A percentile compares a stretch with the other conserved stretches of the same genome.
These are phyloP conservation scores for Cladosporium austrohemisphaericum DNA, from an alignment of 2,329 filamentous ascomycete genomes.

Conservation along the genomic window DNA sequence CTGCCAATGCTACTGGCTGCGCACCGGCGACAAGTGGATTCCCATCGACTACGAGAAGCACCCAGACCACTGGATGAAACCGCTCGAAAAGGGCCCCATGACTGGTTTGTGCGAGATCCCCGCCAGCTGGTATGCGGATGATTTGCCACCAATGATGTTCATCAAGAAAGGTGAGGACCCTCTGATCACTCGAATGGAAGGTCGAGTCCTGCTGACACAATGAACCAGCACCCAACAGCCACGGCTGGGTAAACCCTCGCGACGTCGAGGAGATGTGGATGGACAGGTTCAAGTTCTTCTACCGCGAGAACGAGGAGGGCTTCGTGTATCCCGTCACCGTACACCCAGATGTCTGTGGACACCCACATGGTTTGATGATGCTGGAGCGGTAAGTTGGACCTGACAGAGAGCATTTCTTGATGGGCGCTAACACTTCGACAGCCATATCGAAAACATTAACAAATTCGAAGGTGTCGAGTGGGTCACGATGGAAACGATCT, in stretches of 20 bases:
- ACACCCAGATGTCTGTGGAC: constrained; percentile 68
- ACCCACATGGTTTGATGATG: constrained; percentile 70
- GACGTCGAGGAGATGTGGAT: constrained; percentile 64
- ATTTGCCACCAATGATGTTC: constrained; percentile 68
- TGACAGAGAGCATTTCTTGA: too few species aligned
- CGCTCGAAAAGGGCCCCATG: constrained; percentile 54
- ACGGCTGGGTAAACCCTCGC: constrained; percentile 55
- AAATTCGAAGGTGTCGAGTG: constrained; percentile 61
- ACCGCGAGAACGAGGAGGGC: constrained; percentile 66
- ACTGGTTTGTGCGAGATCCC: constrained; percentile 67
- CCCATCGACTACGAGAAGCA: constrained; percentile 64
- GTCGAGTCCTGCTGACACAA: too few species aligned
- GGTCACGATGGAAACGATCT: constrained; percentile 68
- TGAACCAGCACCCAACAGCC: constrained; percentile 59
- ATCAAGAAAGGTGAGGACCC: constrained; percentile 53
- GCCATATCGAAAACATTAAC: constrained; percentile 66
- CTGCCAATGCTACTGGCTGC: constrained; percentile 60
- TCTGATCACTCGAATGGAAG: too few species aligned
- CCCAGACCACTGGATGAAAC: constrained; percentile 64
- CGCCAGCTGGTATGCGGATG: constrained; percentile 58
- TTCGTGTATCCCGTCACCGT: constrained; percentile 76
- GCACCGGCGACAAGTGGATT: constrained; percentile 63
- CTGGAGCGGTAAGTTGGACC: constrained; percentile 57
- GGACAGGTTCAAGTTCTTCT: constrained; percentile 70
- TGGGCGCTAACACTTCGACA: too few species aligned